Conservation (phyloP, 140 eudicot species). For the Bidens hawaiensis region DNA sequence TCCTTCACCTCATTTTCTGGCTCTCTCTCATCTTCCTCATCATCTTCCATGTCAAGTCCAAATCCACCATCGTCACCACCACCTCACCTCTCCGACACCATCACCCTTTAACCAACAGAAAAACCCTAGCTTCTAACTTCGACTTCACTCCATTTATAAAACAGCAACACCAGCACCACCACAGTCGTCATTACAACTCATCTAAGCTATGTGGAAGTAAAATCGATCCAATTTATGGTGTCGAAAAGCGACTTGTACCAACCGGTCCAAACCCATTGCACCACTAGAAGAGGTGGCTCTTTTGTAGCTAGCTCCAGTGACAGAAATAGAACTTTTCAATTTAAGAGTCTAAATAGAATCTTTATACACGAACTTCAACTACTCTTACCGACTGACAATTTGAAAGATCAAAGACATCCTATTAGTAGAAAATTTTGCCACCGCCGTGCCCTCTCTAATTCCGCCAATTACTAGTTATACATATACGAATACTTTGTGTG, state of each 20-base stretch:
- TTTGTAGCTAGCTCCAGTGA: too few relatives aligned
- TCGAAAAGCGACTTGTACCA: constrained; percentile 66
- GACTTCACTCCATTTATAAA: constrained; percentile 66
- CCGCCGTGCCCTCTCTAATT: not conserved
- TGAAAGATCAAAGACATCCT: not conserved
- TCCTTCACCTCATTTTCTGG: constrained; percentile 33
- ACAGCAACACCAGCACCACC: constrained; percentile 22
- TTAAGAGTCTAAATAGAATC: not conserved
- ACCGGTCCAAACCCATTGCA: constrained; percentile 92
- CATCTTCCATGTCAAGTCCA: constrained; percentile 26
- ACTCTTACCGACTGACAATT: not conserved
- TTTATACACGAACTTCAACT: not conserved
- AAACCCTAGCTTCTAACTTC: constrained; percentile 45
- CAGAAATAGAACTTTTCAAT: not conserved
- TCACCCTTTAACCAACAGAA: constrained; percentile 32
- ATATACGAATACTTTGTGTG: constrained; percentile 25
- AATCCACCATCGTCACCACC: constrained; percentile 6
- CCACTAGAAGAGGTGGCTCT: constrained; percentile 43
- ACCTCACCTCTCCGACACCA: constrained; percentile 1
- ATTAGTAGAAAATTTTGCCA: not conserved
- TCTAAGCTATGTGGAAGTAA: constrained; percentile 22
- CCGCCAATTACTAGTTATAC: not conserved
- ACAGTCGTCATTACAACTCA: constrained; percentile 3
- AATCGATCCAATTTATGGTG: constrained; percentile 68
- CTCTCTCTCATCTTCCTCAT: constrained; percentile 43